These are phyloP conservation scores for Monilinia aucupariae DNA, from an alignment of 2,329 filamentous ascomycete genomes.

Conservation along the genomic window DNA sequence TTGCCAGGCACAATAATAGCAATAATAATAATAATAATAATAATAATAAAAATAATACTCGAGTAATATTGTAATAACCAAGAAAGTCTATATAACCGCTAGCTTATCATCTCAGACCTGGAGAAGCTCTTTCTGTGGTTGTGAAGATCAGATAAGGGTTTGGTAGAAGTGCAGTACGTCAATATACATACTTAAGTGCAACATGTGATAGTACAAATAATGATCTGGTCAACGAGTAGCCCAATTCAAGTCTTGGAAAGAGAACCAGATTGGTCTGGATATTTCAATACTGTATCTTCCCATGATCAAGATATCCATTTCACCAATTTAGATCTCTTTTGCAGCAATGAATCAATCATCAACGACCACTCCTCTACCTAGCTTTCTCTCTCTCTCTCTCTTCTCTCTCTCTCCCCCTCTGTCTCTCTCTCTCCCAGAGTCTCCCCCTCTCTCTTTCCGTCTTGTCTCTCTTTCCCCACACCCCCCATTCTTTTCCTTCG, in stretches of 20 bases:
- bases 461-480: too few species aligned
- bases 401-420: too few species aligned
- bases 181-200: too few species aligned
- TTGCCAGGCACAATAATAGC: too few species aligned
- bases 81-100: too few species aligned
- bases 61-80: too few species aligned
- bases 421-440: too few species aligned
- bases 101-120: background rate
- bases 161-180: background rate
- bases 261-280: background rate
- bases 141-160: conserved; percentile 8
- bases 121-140: background rate
- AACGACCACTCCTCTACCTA: too few species aligned
- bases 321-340: background rate
- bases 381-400: background rate
- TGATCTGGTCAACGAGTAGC: too few species aligned
- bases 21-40: too few species aligned
- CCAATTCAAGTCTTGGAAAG: background rate
- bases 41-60: too few species aligned
- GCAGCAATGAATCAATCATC: background rate
- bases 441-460: background rate
- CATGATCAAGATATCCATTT: background rate
- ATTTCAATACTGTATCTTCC: background rate
- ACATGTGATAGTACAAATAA: too few species aligned
- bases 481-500: background rate